These are phyloP conservation scores for Diaporthe vaccinii DNA, from an alignment of 2,329 filamentous ascomycete species.

Conservation along the genomic window DNA sequence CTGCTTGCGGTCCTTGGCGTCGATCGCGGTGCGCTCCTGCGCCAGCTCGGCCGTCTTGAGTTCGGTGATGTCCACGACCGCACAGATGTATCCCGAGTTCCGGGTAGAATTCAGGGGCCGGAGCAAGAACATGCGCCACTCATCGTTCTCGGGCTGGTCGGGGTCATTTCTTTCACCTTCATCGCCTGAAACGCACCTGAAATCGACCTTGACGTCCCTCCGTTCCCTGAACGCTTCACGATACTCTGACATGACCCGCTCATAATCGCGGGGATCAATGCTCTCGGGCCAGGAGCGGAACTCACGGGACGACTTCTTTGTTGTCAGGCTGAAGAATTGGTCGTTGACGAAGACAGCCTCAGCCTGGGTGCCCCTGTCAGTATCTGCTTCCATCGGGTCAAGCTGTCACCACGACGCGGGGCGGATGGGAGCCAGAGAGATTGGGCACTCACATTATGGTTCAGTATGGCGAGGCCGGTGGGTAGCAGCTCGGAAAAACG, in stretches of 20 bases:
- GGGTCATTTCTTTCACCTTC: not conserved
- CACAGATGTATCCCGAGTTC: slow-evolving; percentile 9
- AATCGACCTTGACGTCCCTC: slow-evolving; percentile 31
- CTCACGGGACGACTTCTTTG: slow-evolving; percentile 24
- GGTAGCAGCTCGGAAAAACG: slow-evolving; percentile 26
- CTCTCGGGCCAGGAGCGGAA: slow-evolving; percentile 35
- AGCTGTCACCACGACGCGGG: not conserved
- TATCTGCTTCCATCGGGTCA: too few species aligned
- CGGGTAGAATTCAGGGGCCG: not conserved
- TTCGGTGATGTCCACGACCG: slow-evolving; percentile 29
- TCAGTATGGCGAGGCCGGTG: slow-evolving; percentile 22
- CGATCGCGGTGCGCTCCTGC: slow-evolving; percentile 11
- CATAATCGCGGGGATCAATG: slow-evolving; percentile 32
- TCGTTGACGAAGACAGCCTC: slow-evolving; percentile 33
- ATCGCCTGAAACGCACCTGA: slow-evolving; percentile 15
- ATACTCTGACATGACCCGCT: slow-evolving; percentile 32
- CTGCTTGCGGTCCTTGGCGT: slow-evolving; percentile 33
- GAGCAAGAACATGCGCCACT: slow-evolving; percentile 34
- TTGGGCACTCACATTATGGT: not conserved
- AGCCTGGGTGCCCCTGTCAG: not conserved
- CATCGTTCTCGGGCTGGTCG: not conserved
- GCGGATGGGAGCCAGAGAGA: not conserved
- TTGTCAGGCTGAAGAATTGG: slow-evolving; percentile 28
- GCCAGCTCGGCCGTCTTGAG: slow-evolving; percentile 27
- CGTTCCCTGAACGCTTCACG: slow-evolving; percentile 28